Base-by-base conservation (phyloP, 352 stramenopile species). In the Pythium aquatile region DNA sequence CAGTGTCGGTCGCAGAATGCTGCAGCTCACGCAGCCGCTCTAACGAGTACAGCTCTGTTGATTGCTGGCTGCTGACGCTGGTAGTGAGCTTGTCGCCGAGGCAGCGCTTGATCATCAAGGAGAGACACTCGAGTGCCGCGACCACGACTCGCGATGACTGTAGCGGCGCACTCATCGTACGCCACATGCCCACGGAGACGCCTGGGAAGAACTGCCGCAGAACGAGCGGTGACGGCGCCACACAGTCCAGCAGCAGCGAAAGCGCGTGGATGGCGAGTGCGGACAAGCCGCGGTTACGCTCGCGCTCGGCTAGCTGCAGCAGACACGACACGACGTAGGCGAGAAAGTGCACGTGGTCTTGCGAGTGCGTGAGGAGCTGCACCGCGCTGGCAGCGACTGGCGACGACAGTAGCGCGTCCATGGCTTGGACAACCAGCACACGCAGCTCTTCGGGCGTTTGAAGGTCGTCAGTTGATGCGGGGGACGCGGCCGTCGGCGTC, bases 171-270 rank as follows among this genome's bases (percentile, higher is more conserved):
- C 86, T 83, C 1, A 86, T 69, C 37, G 73, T 70, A 53, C 85
- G 86, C 75, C 79, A 93, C 61, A 93, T 75, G 4, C 79, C 74
- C 39, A 81, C 72, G 9, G 74, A 72, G 49, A 94, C 59, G 24
- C 87, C 87, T 7, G 85, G 85, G 30, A 94, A 82, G 62, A 92
- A 89, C 68, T 89, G 80, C 0, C 81, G 74, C 51, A 92, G 66
- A 9, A 75, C 59, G 28, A 9, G 3, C 28, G 32, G 20, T 42
- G 28, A 32, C 33, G n/a, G 2, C 0, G 26, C 44, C 4, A 70
- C 39, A 10, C 37, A 54, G 11, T 39, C 17, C 0, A 65, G 29
- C 2, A 65, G 54, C 10, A 17, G 8, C 5, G 35, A 20, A 2
- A 66, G 58, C 28, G 58, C 39, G 33, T 44, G 29, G 24, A 70